Evolutionary conservation across 2,329 filamentous ascomycete species (phyloP).

Genomic region (Apiospora pterosperma): DNA sequence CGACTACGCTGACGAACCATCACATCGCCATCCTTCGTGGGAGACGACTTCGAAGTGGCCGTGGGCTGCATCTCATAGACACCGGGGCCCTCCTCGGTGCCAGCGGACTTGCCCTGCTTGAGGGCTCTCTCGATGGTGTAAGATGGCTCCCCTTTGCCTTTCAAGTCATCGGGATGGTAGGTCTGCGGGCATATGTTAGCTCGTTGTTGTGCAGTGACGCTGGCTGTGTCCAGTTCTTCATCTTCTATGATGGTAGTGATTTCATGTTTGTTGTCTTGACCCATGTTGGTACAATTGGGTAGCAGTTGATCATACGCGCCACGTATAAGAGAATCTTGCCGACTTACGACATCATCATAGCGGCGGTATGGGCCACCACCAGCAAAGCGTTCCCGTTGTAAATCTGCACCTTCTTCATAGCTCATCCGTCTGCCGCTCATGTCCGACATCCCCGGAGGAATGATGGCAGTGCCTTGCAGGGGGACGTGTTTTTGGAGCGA

Average conservation of each 20-base stretch:
- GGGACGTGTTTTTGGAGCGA: conserved; percentile 71
- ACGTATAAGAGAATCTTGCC: not conserved
- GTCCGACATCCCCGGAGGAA: conserved; percentile 72
- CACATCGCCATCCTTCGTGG: conserved; percentile 19
- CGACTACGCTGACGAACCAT: conserved; percentile 41
- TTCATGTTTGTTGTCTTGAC: not conserved
- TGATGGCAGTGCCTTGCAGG: conserved; percentile 71
- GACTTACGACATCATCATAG: conserved; percentile 68
- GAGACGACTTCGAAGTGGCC: conserved; percentile 12
- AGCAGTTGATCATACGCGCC: not conserved
- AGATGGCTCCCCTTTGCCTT: conserved; percentile 77
- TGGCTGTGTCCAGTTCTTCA: not conserved
- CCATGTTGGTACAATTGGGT: not conserved
- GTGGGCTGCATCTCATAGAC: conserved; percentile 46
- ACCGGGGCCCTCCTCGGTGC: conserved; percentile 17
- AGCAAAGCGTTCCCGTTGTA: conserved; percentile 71
- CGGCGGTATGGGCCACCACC: conserved; percentile 74
- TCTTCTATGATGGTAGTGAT: not conserved
- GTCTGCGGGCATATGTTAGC: conserved; percentile 33
- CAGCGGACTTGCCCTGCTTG: conserved; percentile 52
- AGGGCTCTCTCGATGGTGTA: conserved; percentile 67
- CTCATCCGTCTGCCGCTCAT: conserved; percentile 65
- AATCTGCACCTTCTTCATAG: conserved; percentile 82
- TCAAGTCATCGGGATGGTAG: conserved; percentile 74
- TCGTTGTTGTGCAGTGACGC: not conserved